phyloP scores from a whole-genome alignment of 2,329 filamentous ascomycete species.

The Zymoseptoria tritici region DNA sequence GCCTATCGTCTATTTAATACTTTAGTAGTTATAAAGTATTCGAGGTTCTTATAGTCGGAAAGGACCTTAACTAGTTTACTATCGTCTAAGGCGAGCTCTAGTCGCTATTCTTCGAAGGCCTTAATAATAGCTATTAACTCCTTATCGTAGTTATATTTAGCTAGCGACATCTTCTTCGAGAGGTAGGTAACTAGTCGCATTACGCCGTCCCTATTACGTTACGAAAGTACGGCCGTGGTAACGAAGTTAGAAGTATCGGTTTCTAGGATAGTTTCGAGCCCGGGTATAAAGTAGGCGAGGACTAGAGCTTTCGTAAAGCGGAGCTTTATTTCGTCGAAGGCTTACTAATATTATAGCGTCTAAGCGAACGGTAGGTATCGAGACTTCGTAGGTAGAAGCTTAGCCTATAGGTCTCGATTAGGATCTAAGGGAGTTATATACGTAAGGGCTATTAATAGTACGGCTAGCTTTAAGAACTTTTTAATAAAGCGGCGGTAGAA shows the following conservation, averaged over 20 bases:
- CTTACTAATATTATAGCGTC: not conserved
- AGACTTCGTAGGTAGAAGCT: not conserved
- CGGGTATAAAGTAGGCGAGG: not conserved
- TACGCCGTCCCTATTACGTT: not conserved
- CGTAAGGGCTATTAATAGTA: not conserved
- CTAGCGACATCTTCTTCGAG: not conserved
- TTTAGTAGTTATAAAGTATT: not conserved
- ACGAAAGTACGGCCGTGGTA: not conserved
- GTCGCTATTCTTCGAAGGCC: not conserved
- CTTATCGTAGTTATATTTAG: not conserved
- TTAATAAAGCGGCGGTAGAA: slow-evolving; percentile 19
- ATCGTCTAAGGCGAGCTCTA: not conserved
- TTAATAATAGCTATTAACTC: not conserved
- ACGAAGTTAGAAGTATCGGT: not conserved
- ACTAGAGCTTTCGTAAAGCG: not conserved
- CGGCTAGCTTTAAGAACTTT: too few relatives aligned
- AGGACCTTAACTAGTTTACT: not conserved
- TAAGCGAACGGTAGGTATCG: not conserved
- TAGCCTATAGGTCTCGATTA: too few relatives aligned
- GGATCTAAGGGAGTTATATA: too few relatives aligned
- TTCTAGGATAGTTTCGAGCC: not conserved
- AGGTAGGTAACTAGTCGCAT: not conserved
- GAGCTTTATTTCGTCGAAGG: too few relatives aligned
- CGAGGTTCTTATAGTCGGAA: not conserved
- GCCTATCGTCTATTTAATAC: not conserved